phyloP scores from a whole-genome alignment of 176 grass and related monocot species.

The Aegilops umbellulata region DNA sequence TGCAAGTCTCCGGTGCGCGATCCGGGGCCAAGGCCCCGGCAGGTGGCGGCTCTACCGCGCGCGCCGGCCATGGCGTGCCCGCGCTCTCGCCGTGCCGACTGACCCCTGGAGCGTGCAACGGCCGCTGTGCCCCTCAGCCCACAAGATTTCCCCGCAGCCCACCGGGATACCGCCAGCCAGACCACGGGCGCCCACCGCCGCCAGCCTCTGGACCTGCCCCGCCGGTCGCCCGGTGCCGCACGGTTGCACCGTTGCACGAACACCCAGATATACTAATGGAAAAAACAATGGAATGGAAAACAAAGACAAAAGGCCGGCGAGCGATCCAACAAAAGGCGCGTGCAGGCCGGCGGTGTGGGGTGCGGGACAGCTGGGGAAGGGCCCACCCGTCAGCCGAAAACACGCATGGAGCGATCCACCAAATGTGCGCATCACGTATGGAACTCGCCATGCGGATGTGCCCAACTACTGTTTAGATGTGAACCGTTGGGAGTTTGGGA shows the following conservation, averaged over 20 bases:
- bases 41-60: constrained; percentile 13
- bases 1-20: neutral
- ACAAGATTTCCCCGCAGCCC: constrained; percentile 20
- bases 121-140: no score
- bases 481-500: no score
- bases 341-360: neutral
- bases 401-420: neutral
- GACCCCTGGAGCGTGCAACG: neutral
- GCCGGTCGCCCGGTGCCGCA: neutral
- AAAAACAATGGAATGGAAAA: neutral
- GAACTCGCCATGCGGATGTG: no score
- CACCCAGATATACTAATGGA: neutral
- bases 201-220: neutral
- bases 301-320: neutral
- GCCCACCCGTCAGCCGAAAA: neutral
- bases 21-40: neutral
- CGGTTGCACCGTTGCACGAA: neutral
- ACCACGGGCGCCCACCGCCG: constrained; percentile 24
- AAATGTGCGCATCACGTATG: no score
- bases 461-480: neutral
- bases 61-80: neutral
- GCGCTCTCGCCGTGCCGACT: neutral
- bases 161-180: neutral
- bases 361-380: neutral
- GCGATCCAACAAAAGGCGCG: neutral